Conservation (phyloP, 805 yeast species). For the Candida bentonensis region DNA sequence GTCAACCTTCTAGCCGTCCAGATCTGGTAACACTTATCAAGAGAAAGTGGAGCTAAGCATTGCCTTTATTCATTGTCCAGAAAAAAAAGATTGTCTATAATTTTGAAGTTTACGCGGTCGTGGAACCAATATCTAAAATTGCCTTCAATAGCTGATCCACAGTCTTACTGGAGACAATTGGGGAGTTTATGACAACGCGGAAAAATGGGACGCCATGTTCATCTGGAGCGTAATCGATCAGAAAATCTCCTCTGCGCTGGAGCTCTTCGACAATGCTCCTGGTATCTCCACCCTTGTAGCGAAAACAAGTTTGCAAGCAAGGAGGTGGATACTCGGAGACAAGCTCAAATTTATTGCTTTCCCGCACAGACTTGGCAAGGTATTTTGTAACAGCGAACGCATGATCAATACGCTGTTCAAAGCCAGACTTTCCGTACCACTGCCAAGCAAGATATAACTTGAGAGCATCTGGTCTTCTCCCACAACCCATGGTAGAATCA, state of each 20-base stretch:
- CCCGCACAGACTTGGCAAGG: slow-evolving; percentile 33
- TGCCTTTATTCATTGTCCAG: neutral
- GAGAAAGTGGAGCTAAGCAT: neutral
- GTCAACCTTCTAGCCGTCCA: neutral
- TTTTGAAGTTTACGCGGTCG: too few species aligned
- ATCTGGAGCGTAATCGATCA: slow-evolving; percentile 68
- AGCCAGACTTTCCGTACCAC: slow-evolving; percentile 61
- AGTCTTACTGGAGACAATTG: slow-evolving; percentile 32
- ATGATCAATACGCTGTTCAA: slow-evolving; percentile 52
- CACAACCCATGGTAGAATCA: slow-evolving; percentile 88
- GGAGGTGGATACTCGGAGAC: slow-evolving; percentile 51
- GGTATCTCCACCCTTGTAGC: slow-evolving; percentile 27
- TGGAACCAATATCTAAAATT: slow-evolving; percentile 27
- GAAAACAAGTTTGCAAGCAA: slow-evolving; percentile 75
- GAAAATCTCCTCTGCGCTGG: slow-evolving; percentile 49
- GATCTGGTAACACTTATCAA: neutral
- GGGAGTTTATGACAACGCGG: slow-evolving; percentile 72
- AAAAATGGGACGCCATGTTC: slow-evolving; percentile 61
- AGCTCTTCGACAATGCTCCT: slow-evolving; percentile 45
- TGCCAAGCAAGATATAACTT: slow-evolving; percentile 72
- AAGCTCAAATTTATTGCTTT: slow-evolving; percentile 34
- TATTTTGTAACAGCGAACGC: slow-evolving; percentile 54
- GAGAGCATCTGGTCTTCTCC: slow-evolving; percentile 70
- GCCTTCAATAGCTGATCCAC: slow-evolving; percentile 32
- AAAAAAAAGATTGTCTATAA: neutral